Evolutionary conservation across 768 basidiomycete genomes (phyloP).

Genomic region (Mycena capillaripes): DNA sequence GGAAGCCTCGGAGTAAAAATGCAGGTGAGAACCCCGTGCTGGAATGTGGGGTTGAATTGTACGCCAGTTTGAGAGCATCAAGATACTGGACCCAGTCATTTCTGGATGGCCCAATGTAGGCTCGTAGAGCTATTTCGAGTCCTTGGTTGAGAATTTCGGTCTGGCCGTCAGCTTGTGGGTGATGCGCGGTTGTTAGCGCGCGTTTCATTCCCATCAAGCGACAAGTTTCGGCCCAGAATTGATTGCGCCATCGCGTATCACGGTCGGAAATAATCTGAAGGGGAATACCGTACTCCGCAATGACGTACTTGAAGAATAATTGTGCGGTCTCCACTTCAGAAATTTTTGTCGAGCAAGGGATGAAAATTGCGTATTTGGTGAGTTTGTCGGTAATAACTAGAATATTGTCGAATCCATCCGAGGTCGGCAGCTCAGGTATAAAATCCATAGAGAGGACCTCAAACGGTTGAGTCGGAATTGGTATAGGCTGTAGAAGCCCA

Average conservation of each 20-base stretch:
- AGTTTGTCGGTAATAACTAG: not conserved
- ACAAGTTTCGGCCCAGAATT: slow-evolving; percentile 5
- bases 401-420: not conserved
- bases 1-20: not conserved
- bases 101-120: not conserved
- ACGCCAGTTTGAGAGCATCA: not conserved
- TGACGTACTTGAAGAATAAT: not conserved
- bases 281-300: not conserved
- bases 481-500: not conserved
- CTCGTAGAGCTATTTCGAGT: not conserved
- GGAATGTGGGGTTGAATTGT: slow-evolving; percentile 1
- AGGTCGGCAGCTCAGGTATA: not conserved
- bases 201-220: slow-evolving; percentile 4
- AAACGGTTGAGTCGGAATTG: not conserved
- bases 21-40: not conserved
- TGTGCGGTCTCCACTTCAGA: not conserved
- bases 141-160: not conserved
- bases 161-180: slow-evolving; percentile 47
- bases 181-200: slow-evolving; percentile 41
- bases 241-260: not conserved
- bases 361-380: not conserved
- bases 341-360: not conserved
- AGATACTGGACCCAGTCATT: not conserved
- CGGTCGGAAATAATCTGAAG: not conserved
- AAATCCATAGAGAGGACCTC: slow-evolving; percentile 2